Base-by-base conservation (phyloP, 257 asterid genomes). In the Solanum boliviense region DNA sequence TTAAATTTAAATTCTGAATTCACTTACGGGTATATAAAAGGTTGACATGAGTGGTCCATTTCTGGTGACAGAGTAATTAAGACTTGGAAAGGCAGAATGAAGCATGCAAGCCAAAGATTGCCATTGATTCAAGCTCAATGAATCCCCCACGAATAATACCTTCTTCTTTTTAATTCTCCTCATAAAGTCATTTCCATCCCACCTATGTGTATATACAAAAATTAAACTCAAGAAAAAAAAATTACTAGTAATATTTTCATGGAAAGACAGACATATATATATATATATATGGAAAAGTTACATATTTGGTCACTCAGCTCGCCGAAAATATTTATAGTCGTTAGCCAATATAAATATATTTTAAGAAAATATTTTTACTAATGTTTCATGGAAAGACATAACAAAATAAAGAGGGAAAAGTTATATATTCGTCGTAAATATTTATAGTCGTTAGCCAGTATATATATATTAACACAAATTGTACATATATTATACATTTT, bases 51-150 rank as follows among this genome's bases (percentile, higher is more conserved):
- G 67, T 7, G 84, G 85, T 32, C 86, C 91, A 4, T 13, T 84
- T 65, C 85, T 90, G 1, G 41, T 29, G 23, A 87, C 9, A 11
- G 79, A 58, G 75, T 75, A 89, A 16, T 78, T 84, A 8, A 89
- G 39, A 36, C 31, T 20, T 5, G 91, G 90, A 10, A 75, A 18
- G 10, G 91, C 83, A 7, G 84, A 34, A 70, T 90, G 91, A 62
- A 91, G 85, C 92, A 91, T 83, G 91, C 93, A 91, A 7, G 90
- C 86, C 41, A 89, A 91, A 27, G 92, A 91, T 25, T 91, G 92
- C 91, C 91, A 91, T 38, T 91, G 92, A 44, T 91, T 91, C 11
- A 89, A 87, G 44, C 91, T 86, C 58, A 91, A 41, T 12, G 93
- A 91, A 56, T 91, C 93, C 38, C 93, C 93, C 11, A 90, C 90